A percentile compares a stretch with the other conserved stretches of the same genome.
phyloP scores from a whole-genome alignment of 768 basidiomycete genomes.

The Leccinum pellstonianum region DNA sequence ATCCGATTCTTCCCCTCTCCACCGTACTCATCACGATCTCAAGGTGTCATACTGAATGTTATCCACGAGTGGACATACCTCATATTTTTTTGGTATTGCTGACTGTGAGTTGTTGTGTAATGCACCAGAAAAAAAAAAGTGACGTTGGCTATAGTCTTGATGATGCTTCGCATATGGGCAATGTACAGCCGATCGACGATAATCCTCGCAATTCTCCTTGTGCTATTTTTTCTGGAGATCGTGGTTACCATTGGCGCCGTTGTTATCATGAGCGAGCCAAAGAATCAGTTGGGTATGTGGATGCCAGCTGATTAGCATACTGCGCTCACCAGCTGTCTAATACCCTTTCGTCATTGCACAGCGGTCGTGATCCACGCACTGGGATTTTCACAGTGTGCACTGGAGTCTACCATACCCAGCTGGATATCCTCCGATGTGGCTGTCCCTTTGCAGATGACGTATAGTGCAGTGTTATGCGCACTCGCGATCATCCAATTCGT shows the following conservation, averaged over 20 bases:
- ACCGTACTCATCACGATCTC: background rate
- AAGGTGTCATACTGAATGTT: background rate
- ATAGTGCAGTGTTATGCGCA: background rate
- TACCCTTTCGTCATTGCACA: background rate
- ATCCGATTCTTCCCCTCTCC: background rate
- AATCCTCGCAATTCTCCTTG: background rate
- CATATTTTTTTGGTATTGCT: background rate
- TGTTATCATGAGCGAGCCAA: background rate
- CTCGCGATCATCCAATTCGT: background rate
- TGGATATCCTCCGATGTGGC: background rate
- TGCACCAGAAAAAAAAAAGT: background rate
- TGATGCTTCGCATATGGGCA: conserved; percentile 1
- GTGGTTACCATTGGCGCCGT: background rate
- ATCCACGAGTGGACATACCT: background rate
- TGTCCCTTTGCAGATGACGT: background rate
- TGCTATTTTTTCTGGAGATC: background rate
- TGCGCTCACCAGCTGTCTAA: background rate
- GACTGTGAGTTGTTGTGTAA: background rate
- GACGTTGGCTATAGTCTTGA: background rate
- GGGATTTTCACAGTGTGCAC: background rate
- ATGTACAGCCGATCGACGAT: background rate
- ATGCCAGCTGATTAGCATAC: no score
- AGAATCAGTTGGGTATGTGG: background rate
- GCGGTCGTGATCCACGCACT: background rate
- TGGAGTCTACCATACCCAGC: background rate